A percentile compares a stretch with the other conserved stretches of the same genome.
phyloP scores from a whole-genome alignment of 768 basidiomycete genomes.

The Amanita molliuscula region DNA sequence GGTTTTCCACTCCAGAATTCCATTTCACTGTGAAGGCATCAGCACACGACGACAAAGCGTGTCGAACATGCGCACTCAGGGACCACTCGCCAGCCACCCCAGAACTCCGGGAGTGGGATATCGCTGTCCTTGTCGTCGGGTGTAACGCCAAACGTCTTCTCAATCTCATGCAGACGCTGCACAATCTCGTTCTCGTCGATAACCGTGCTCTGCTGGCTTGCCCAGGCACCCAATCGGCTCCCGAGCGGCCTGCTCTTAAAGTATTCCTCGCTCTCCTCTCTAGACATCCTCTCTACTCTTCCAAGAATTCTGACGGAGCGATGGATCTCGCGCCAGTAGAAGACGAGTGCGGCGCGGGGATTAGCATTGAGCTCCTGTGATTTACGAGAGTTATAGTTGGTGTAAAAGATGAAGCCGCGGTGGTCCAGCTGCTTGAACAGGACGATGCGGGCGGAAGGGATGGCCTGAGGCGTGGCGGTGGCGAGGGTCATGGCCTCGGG shows the following conservation, averaged over 20 bases:
- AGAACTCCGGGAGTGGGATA: slow-evolving; percentile 79
- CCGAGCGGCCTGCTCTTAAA: slow-evolving; percentile 75
- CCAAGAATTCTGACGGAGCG: slow-evolving; percentile 81
- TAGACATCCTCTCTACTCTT: slow-evolving; percentile 64
- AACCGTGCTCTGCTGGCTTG: slow-evolving; percentile 77
- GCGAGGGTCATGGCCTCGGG: slow-evolving; percentile 88
- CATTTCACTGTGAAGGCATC: slow-evolving; percentile 53
- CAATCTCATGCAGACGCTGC: slow-evolving; percentile 45
- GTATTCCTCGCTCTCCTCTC: slow-evolving; percentile 73
- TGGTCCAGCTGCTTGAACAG: slow-evolving; percentile 86
- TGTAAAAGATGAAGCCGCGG: slow-evolving; percentile 91
- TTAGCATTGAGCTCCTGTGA: slow-evolving; percentile 70
- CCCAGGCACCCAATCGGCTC: slow-evolving; percentile 87
- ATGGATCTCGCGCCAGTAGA: slow-evolving; percentile 87
- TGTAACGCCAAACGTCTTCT: slow-evolving; percentile 43
- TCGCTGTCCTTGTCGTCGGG: slow-evolving; percentile 30
- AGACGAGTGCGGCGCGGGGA: slow-evolving; percentile 72
- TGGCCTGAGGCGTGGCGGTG: slow-evolving; percentile 57
- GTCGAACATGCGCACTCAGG: slow-evolving; percentile 51
- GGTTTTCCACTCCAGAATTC: slow-evolving; percentile 98
- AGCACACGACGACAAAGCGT: slow-evolving; percentile 4
- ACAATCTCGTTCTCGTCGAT: slow-evolving; percentile 67
- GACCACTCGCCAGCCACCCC: slow-evolving; percentile 96
- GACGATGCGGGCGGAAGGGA: slow-evolving; percentile 84
- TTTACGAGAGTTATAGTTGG: slow-evolving; percentile 94